A percentile compares a stretch with the other conserved stretches of the same genome.
phyloP scores from a whole-genome alignment of 1,284 basidiomycete genomes.

The Malassezia dermatis region DNA sequence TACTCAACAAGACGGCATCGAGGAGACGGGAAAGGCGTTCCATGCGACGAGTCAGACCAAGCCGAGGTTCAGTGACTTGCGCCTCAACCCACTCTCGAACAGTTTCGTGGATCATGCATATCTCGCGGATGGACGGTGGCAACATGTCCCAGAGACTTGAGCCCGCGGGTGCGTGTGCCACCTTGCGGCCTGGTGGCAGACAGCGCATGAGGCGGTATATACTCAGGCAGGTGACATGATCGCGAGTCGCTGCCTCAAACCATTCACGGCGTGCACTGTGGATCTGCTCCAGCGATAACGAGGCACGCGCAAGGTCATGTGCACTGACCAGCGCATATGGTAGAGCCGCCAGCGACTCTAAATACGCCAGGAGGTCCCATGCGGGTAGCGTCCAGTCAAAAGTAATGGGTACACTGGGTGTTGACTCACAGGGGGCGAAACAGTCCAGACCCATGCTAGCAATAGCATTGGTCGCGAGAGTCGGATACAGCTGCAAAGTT shows the following conservation, averaged over 20 bases:
- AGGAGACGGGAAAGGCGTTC: constrained; percentile 32
- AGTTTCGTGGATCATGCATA: constrained; percentile 1
- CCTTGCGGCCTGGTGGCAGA: not conserved
- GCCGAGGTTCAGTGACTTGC: constrained; percentile 36
- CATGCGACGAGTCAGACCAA: constrained; percentile 32
- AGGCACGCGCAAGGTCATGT: constrained; percentile 3
- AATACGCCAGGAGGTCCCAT: constrained; percentile 34
- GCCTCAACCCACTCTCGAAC: constrained; percentile 31
- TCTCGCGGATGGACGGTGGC: constrained; percentile 4
- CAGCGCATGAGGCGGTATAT: constrained; percentile 7
- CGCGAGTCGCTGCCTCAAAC: constrained; percentile 1
- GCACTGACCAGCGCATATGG: constrained; percentile 1
- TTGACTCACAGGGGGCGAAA: not conserved
- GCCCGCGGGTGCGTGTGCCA: not conserved
- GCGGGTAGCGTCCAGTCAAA: constrained; percentile 9
- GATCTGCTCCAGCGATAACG: not conserved
- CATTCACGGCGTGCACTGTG: not conserved
- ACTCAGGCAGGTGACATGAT: not conserved
- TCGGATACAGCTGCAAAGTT: not conserved
- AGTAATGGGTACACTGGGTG: not conserved
- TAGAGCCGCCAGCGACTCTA: constrained; percentile 35
- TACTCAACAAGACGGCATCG: constrained; percentile 37
- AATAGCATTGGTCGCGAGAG: not conserved
- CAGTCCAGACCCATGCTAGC: constrained; percentile 3
- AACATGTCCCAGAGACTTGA: constrained; percentile 3